A percentile compares a stretch with the other conserved stretches of the same genome.
These are phyloP conservation scores for Oryza nivara DNA, from an alignment of 176 grass and related monocot species.

Conservation along the genomic window DNA sequence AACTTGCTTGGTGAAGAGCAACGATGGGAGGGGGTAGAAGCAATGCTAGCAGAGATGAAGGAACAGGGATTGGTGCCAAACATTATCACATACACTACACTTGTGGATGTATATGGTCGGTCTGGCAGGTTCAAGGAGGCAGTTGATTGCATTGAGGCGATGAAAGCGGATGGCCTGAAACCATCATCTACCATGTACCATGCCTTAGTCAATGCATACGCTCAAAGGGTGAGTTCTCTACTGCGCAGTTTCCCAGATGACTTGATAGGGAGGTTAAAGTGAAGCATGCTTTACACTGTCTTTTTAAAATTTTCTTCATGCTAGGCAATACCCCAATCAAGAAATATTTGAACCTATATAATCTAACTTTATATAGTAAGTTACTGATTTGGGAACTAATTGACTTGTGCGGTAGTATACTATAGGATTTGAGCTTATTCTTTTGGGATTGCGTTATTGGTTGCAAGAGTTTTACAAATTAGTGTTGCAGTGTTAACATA, in stretches of 20 bases:
- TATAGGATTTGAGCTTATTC: background rate
- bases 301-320: background rate
- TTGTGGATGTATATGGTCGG: conserved; percentile 94
- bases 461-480: background rate
- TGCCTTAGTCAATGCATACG: conserved; percentile 94
- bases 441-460: background rate
- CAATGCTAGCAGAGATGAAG: conserved; percentile 75
- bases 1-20: conserved; percentile 81
- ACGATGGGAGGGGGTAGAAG: conserved; percentile 63
- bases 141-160: conserved; percentile 81
- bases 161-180: conserved; percentile 81
- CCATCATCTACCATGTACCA: conserved; percentile 89
- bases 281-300: background rate
- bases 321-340: background rate
- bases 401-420: background rate
- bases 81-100: conserved; percentile 90
- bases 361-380: background rate
- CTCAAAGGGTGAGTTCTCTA: conserved; percentile 66
- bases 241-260: conserved; percentile 1
- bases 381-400: background rate
- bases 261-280: background rate
- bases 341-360: background rate
- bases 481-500: background rate
- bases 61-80: conserved; percentile 75
- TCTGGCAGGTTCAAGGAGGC: conserved; percentile 84